Evolutionary conservation across 306 rosid species (phyloP).

Genomic region (Morella rubra): DNA sequence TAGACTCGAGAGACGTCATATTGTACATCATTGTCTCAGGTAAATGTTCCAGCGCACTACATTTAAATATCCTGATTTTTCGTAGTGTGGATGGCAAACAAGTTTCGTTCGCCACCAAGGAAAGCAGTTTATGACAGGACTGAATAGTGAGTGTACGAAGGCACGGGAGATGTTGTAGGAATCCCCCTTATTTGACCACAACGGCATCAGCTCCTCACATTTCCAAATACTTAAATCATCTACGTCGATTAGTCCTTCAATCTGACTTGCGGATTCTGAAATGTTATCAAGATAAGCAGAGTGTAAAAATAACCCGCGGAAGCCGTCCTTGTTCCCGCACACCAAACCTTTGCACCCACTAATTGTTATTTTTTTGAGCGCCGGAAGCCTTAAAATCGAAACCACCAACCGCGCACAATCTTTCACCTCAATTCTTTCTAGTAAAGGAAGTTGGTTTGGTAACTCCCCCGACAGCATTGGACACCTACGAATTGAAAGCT

Average conservation of each 20-base stretch:
- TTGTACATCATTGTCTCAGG: conserved; percentile 11
- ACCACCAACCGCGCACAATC: not conserved
- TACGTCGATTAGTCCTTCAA: not conserved
- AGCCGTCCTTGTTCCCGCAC: too few species aligned
- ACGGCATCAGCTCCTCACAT: not conserved
- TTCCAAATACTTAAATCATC: not conserved
- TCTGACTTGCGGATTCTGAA: not conserved
- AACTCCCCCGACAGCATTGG: not conserved
- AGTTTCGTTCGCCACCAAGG: not conserved
- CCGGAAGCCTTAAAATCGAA: not conserved
- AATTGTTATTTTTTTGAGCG: not conserved
- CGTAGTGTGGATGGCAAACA: not conserved
- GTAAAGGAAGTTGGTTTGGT: not conserved
- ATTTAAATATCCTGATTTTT: not conserved
- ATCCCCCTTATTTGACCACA: not conserved
- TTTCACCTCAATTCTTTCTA: not conserved
- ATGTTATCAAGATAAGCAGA: not conserved
- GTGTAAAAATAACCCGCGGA: not conserved
- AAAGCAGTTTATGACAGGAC: not conserved
- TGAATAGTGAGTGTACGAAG: not conserved
- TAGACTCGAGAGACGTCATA: not conserved
- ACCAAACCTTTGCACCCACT: not conserved
- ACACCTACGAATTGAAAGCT: not conserved
- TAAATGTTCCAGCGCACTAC: not conserved
- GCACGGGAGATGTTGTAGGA: not conserved